Conservation (phyloP, 176 grass and related monocot species). For the Aechmea fasciata region DNA sequence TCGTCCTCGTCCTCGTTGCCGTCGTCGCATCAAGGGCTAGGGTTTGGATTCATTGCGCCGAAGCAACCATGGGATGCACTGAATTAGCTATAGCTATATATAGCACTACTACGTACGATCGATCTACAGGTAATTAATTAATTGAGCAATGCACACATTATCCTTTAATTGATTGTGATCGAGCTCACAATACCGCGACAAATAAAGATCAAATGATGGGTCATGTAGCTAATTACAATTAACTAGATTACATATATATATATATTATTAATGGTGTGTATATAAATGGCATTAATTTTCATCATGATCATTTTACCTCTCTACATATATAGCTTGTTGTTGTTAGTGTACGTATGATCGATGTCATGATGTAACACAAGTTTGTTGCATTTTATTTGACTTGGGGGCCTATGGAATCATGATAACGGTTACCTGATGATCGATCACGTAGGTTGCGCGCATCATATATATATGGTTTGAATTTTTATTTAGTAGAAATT, state of each 20-base stretch:
- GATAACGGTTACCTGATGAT: constrained; percentile 32
- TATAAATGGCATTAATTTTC: constrained; percentile 25
- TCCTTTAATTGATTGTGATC: no score
- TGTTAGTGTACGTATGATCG: constrained; percentile 9
- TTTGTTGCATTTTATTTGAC: constrained; percentile 46
- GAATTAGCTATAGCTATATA: neutral
- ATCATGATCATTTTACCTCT: constrained; percentile 23
- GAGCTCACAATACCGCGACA: no score
- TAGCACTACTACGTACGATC: no score
- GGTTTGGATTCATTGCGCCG: constrained; percentile 52
- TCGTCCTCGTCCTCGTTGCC: constrained; percentile 73
- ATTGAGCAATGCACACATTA: neutral
- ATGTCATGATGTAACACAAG: constrained; percentile 28
- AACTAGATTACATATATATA: neutral
- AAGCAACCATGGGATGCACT: constrained; percentile 61
- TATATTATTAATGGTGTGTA: constrained; percentile 17
- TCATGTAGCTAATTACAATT: neutral
- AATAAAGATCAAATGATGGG: no score
- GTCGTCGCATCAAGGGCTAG: constrained; percentile 43
- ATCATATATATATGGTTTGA: constrained; percentile 25
- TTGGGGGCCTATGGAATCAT: constrained; percentile 23
- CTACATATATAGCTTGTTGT: constrained; percentile 11
- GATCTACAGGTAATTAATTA: constrained; percentile 77
- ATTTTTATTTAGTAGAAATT: neutral
- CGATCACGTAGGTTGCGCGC: neutral